Evolutionary conservation across 345 rosid species (phyloP).

Genomic region (Bretschneidera sinensis): DNA sequence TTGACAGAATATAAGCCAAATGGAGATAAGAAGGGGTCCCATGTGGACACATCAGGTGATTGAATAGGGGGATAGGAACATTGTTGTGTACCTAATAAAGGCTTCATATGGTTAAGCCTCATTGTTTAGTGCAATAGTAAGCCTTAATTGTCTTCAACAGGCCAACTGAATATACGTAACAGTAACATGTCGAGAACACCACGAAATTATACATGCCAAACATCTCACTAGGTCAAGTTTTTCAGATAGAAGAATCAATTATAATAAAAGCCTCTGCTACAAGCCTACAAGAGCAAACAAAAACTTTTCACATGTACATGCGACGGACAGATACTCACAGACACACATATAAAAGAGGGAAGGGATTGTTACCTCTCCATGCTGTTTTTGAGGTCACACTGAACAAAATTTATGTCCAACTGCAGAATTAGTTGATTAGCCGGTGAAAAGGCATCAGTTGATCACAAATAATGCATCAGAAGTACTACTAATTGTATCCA

Average conservation of each 20-base stretch:
- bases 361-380: conserved; percentile 52
- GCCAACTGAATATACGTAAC: background rate
- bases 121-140: no score
- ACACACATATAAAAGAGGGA: background rate
- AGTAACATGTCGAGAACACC: background rate
- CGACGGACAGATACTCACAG: background rate
- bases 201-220: background rate
- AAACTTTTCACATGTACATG: no score
- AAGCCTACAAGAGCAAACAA: no score
- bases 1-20: background rate
- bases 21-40: no score
- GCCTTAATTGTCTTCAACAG: no score
- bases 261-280: background rate
- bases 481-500: background rate
- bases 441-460: conserved; percentile 17
- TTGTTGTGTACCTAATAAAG: background rate
- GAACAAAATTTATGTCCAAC: conserved; percentile 78
- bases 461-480: background rate
- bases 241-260: background rate
- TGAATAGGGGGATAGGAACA: no score
- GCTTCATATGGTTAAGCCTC: background rate
- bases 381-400: conserved; percentile 54
- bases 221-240: background rate
- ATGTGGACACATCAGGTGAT: no score
- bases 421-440: conserved; percentile 27